phyloP scores from a whole-genome alignment of 805 yeast genomes.

The Wickerhamiella cacticola region DNA sequence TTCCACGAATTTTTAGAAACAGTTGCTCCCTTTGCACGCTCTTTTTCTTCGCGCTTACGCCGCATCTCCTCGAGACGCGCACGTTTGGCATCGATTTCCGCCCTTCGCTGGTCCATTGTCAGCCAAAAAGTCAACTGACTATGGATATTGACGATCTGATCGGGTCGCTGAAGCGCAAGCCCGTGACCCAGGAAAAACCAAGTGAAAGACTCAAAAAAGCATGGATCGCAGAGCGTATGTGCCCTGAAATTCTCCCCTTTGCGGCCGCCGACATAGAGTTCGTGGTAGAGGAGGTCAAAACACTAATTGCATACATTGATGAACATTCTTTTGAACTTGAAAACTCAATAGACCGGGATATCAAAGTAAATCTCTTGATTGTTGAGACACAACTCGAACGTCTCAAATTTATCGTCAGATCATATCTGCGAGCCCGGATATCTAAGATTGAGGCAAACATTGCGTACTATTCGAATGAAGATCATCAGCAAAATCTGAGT shows the following conservation, averaged over 20 bases:
- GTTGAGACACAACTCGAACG: constrained; percentile 89
- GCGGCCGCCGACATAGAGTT: constrained; percentile 47
- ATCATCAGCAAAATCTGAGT: constrained; percentile 20
- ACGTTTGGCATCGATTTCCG: constrained; percentile 41
- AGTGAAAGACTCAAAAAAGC: constrained; percentile 36
- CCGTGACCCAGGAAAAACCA: constrained; percentile 6
- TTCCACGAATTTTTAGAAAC: constrained; percentile 19
- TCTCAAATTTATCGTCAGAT: constrained; percentile 65
- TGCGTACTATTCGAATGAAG: constrained; percentile 42
- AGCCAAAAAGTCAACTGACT: neutral
- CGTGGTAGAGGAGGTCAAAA: constrained; percentile 45
- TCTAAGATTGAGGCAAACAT: constrained; percentile 58
- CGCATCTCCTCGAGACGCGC: constrained; percentile 40
- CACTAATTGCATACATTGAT: constrained; percentile 67
- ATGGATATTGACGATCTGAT: constrained; percentile 23
- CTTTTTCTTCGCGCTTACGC: constrained; percentile 31
- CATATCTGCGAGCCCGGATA: constrained; percentile 68
- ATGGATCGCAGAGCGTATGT: constrained; percentile 75
- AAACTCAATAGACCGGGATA: constrained; percentile 21
- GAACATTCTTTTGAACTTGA: constrained; percentile 67
- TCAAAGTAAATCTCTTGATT: constrained; percentile 36
- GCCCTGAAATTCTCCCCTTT: constrained; percentile 79
- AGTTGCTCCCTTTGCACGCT: constrained; percentile 17
- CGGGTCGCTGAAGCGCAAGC: constrained; percentile 9
- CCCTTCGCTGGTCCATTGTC: constrained; percentile 1